phyloP scores from a whole-genome alignment of 306 rosid genomes.

The Delonix regia region DNA sequence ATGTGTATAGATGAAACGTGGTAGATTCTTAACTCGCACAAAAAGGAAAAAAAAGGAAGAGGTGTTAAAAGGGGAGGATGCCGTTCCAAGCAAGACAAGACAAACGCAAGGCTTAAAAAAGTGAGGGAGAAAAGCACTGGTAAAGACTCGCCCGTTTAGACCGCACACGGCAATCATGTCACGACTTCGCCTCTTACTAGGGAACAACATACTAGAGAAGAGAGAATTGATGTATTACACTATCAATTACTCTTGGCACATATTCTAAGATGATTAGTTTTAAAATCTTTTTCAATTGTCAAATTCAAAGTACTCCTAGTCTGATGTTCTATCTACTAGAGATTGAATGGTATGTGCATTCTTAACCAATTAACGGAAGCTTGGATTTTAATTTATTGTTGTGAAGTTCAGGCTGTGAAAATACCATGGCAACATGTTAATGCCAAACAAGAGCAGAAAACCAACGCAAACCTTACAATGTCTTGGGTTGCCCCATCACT shows the following conservation, averaged over 20 bases:
- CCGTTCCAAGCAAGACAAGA: constrained; percentile 1
- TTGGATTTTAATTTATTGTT: not conserved
- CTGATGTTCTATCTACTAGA: not conserved
- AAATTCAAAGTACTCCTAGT: too few relatives aligned
- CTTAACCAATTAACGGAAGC: not conserved
- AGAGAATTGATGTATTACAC: not conserved
- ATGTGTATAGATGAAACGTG: not conserved
- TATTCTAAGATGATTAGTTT: not conserved
- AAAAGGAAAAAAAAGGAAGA: too few relatives aligned
- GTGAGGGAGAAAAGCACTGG: not conserved
- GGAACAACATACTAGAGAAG: too few relatives aligned
- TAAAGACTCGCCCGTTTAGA: not conserved
- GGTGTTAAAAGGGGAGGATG: not conserved
- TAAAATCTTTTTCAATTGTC: not conserved
- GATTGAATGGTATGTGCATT: not conserved
- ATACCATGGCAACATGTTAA: not conserved
- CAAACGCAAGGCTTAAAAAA: not conserved
- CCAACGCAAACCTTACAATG: not conserved
- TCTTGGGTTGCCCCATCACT: not conserved
- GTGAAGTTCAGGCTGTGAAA: not conserved
- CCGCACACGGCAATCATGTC: not conserved
- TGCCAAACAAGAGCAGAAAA: not conserved
- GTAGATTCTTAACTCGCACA: too few relatives aligned
- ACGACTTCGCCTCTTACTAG: too few relatives aligned
- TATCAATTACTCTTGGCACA: not conserved